A percentile compares a stretch with the other conserved stretches of the same genome.
These are phyloP conservation scores for Sherardia arvensis DNA, from an alignment of 257 asterid genomes.

Conservation along the genomic window DNA sequence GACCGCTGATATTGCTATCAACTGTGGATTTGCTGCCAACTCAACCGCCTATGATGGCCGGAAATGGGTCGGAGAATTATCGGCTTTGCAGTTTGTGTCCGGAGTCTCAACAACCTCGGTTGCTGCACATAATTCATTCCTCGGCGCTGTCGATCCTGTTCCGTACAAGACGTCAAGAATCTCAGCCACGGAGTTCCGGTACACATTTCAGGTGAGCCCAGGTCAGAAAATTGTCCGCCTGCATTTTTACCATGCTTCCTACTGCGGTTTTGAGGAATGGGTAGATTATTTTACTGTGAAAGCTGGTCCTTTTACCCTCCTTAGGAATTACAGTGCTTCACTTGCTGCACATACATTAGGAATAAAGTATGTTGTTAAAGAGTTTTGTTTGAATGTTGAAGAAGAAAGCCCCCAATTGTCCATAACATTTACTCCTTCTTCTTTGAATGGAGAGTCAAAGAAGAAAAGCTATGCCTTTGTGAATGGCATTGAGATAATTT, in stretches of 20 bases:
- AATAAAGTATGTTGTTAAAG: slow-evolving; percentile 22
- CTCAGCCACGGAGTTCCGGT: slow-evolving; percentile 4
- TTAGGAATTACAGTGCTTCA: slow-evolving; percentile 8
- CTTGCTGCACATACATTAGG: slow-evolving; percentile 19
- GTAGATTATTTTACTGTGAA: slow-evolving; percentile 9
- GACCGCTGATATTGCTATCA: not conserved
- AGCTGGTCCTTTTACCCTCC: slow-evolving; percentile 14
- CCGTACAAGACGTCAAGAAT: slow-evolving; percentile 8
- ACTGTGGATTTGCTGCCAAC: not conserved
- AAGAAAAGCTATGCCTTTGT: slow-evolving; percentile 26
- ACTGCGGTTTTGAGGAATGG: slow-evolving; percentile 15
- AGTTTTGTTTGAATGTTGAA: slow-evolving; percentile 27
- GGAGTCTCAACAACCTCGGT: slow-evolving; percentile 7
- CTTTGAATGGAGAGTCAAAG: not conserved
- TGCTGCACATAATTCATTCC: not conserved
- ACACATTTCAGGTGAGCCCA: slow-evolving; percentile 3
- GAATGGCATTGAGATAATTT: slow-evolving; percentile 38
- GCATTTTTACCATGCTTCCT: slow-evolving; percentile 15
- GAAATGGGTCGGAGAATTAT: not conserved
- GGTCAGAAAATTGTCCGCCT: slow-evolving; percentile 20
- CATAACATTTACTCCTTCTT: slow-evolving; percentile 25
- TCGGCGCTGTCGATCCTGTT: slow-evolving; percentile 4
- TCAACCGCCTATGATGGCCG: not conserved
- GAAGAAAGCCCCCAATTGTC: slow-evolving; percentile 17
- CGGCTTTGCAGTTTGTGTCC: not conserved